Conservation (phyloP, 176 grass and related monocot species). For the Cenchrus purpureus region DNA sequence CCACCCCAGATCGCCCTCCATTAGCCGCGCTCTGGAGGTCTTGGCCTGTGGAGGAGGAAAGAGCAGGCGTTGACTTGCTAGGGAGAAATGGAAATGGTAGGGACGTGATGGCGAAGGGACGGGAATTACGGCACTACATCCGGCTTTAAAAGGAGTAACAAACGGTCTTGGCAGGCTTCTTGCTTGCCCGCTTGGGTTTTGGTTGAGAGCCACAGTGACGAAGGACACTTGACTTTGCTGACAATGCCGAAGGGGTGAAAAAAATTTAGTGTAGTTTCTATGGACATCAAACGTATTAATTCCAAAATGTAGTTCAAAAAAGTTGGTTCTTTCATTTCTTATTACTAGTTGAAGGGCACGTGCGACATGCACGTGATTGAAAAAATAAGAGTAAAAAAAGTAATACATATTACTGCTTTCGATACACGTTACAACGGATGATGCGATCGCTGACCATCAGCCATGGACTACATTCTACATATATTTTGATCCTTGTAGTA, state of each 20-base stretch:
- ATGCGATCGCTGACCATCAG: too few species aligned
- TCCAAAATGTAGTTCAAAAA: neutral
- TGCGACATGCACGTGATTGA: too few species aligned
- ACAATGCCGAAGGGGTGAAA: constrained; percentile 40
- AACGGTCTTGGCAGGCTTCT: too few species aligned
- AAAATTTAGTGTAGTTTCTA: neutral
- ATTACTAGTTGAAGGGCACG: too few species aligned
- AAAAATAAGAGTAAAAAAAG: too few species aligned
- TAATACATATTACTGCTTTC: too few species aligned
- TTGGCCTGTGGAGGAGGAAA: constrained; percentile 5
- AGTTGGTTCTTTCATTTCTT: neutral
- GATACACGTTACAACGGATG: too few species aligned
- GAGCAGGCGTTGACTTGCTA: constrained; percentile 66
- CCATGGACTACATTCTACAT: too few species aligned
- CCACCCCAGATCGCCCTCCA: constrained; percentile 32
- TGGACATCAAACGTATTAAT: neutral
- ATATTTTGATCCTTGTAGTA: too few species aligned
- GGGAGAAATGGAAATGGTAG: neutral
- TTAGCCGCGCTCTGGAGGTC: neutral
- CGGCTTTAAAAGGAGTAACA: neutral
- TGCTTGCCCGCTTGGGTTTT: neutral
- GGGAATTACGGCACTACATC: constrained; percentile 8
- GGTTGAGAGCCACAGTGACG: neutral
- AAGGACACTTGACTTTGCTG: constrained; percentile 42
- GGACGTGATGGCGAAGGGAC: neutral